Evolutionary conservation across 164 flowering plant species (phyloP), one percentile per base, ranked within the genome.

Genomic region (Malania oleifera): DNA sequence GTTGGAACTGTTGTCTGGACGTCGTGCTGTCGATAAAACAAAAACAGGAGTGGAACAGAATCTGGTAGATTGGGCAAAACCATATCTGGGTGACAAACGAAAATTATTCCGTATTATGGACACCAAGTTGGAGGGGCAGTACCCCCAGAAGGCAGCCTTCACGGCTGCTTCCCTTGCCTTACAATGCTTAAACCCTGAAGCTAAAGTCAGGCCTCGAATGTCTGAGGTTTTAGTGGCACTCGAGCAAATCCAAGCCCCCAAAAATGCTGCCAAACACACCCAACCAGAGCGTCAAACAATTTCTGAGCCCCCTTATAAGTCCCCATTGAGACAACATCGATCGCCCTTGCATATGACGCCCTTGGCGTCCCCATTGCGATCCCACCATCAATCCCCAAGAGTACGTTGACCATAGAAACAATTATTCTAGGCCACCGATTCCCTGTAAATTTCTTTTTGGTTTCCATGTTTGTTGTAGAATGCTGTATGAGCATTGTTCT

Each of bases 21-120:
- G 83, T 14, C 77, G 79, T 22, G 80, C 79, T 10, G 73, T 84
- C 4, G 93, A 84, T 47, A 77, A 82, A 57, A 25, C 71, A 51
- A 84, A 64, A 62, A 65, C 62, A 17, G 81, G 75, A 9, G 18
- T 73, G 9, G 89, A 84, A 72, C 83, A 80, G 61, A 79, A 70
- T 67, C 76, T 86, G 17, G 86, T 84, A 18, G 84, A 82, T n/a
- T 84, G 89, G 93, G 86, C 87, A 53, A 76, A 67, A 52, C 87
- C 90, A 9, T 80, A 78, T 63, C 39, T 86, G 69, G 65, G 74
- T 28, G 82, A 84, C 63, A 81, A 75, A 51, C 46, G 88, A 18
- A 81, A 72, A 37, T 15, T 86, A 37, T 84, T 82, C 62, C 71
- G 92, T 24, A 80, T 90, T 20, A 87, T 85, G 85, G 91, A 81